Conservation (phyloP, 768 basidiomycete genomes). For the Gautieria morchelliformis region DNA sequence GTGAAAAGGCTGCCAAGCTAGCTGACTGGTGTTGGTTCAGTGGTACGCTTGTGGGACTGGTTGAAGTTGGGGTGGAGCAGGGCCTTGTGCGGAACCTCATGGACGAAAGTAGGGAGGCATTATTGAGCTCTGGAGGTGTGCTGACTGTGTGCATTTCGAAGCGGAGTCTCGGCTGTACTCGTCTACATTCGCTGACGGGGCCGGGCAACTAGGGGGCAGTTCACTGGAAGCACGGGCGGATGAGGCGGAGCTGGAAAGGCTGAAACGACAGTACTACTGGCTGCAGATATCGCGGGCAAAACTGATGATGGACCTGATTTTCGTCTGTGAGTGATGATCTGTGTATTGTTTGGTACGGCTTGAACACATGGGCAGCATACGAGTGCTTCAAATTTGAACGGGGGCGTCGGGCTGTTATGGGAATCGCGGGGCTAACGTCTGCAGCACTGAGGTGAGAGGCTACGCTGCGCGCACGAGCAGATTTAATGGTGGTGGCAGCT, state of each 20-base stretch:
- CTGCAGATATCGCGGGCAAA: slow-evolving; percentile 60
- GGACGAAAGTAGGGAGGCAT: slow-evolving; percentile 41
- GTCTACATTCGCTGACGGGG: slow-evolving; percentile 57
- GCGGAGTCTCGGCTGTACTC: slow-evolving; percentile 65
- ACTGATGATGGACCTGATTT: slow-evolving; percentile 75
- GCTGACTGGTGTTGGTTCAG: slow-evolving; percentile 86
- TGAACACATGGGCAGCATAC: slow-evolving; percentile 41
- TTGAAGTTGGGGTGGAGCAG: slow-evolving; percentile 76
- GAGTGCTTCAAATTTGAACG: slow-evolving; percentile 66
- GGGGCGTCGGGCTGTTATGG: slow-evolving; percentile 49
- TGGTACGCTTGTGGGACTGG: slow-evolving; percentile 67
- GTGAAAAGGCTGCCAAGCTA: slow-evolving; percentile 61
- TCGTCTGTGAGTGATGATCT: slow-evolving; percentile 56
- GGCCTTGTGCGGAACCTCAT: slow-evolving; percentile 52
- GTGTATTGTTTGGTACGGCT: neutral
- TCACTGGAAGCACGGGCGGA: slow-evolving; percentile 37
- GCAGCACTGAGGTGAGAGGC: slow-evolving; percentile 62
- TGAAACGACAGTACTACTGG: slow-evolving; percentile 71
- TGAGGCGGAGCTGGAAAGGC: slow-evolving; percentile 57
- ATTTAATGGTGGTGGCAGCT: slow-evolving; percentile 30
- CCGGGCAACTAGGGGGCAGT: slow-evolving; percentile 51
- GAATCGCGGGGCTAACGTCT: slow-evolving; percentile 57
- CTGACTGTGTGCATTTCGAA: slow-evolving; percentile 19
- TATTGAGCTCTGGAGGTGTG: neutral
- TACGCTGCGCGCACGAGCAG: neutral